Conservation (phyloP, 169 alveolate species). For the Ichthyophthirius multifiliis region DNA sequence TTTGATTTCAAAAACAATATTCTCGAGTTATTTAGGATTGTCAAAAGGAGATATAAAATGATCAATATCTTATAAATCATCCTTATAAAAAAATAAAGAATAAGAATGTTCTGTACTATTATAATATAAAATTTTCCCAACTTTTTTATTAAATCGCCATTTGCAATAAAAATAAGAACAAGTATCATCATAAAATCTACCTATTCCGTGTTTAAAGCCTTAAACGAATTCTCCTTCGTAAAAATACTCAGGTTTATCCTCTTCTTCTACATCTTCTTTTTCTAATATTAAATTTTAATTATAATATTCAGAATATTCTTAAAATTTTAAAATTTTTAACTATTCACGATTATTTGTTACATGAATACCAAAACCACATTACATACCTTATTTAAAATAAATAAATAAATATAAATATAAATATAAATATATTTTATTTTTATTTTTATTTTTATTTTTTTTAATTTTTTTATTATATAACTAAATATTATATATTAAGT, state of each 20-base stretch:
- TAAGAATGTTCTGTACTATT: background rate
- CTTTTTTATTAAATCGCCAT: conserved; percentile 27
- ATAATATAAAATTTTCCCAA: conserved; percentile 11
- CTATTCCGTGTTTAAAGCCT: conserved; percentile 33
- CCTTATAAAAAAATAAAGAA: background rate
- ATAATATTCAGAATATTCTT: no score
- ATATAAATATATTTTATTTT: no score
- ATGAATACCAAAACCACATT: conserved; percentile 31
- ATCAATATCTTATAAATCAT: no score
- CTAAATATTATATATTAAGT: no score
- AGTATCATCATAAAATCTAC: conserved; percentile 15
- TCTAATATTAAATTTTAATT: no score
- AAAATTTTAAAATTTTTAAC: background rate
- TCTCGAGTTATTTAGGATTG: background rate
- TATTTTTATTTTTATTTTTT: no score
- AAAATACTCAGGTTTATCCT: conserved; percentile 7
- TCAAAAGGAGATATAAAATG: background rate
- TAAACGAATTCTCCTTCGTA: conserved; percentile 29
- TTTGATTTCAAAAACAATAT: background rate
- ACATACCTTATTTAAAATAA: conserved; percentile 8
- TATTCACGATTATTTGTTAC: conserved; percentile 3
- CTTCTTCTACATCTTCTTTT: no score
- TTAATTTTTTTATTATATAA: no score
- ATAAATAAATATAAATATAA: no score
- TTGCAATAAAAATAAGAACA: conserved; percentile 35